These are phyloP conservation scores for Orbilia quercus DNA, from an alignment of 2,329 filamentous ascomycete genomes.

Conservation along the genomic window DNA sequence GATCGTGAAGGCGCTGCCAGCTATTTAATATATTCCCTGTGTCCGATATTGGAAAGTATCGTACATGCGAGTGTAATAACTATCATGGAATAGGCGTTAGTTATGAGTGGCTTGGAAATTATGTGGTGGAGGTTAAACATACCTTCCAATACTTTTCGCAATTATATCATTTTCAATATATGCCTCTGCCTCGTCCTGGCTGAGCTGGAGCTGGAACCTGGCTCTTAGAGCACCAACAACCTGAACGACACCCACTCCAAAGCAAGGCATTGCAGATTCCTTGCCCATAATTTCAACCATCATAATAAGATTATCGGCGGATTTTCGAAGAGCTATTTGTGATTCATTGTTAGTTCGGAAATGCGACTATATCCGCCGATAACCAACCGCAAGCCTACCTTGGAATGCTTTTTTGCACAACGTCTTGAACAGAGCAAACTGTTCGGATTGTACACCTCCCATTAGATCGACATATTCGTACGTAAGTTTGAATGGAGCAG, in stretches of 20 bases:
- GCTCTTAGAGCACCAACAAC: constrained; percentile 77
- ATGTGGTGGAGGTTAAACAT: constrained; percentile 74
- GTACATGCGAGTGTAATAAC: constrained; percentile 66
- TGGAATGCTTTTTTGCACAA: constrained; percentile 87
- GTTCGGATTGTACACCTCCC: constrained; percentile 75
- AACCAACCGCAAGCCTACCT: constrained; percentile 65
- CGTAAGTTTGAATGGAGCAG: constrained; percentile 86
- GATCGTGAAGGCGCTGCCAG: constrained; percentile 14
- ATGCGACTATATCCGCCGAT: not conserved
- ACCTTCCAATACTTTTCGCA: constrained; percentile 83
- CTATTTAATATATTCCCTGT: constrained; percentile 80
- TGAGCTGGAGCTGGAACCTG: constrained; percentile 83
- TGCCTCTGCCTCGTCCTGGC: constrained; percentile 80
- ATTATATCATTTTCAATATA: constrained; percentile 84
- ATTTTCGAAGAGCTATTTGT: constrained; percentile 74
- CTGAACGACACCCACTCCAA: constrained; percentile 76
- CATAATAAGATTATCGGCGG: constrained; percentile 83
- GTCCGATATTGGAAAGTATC: constrained; percentile 89
- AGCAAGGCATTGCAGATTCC: constrained; percentile 86
- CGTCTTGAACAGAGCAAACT: constrained; percentile 80
- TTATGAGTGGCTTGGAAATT: not conserved
- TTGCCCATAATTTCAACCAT: constrained; percentile 85
- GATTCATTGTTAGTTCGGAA: constrained; percentile 40
- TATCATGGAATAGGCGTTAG: constrained; percentile 1
- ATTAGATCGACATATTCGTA: constrained; percentile 87